Percentiles rank a stretch among this genome's conserved stretches.
These are phyloP conservation scores for Podila horticola DNA, from an alignment of 192 early-diverging fungal species.

Conservation along the genomic window DNA sequence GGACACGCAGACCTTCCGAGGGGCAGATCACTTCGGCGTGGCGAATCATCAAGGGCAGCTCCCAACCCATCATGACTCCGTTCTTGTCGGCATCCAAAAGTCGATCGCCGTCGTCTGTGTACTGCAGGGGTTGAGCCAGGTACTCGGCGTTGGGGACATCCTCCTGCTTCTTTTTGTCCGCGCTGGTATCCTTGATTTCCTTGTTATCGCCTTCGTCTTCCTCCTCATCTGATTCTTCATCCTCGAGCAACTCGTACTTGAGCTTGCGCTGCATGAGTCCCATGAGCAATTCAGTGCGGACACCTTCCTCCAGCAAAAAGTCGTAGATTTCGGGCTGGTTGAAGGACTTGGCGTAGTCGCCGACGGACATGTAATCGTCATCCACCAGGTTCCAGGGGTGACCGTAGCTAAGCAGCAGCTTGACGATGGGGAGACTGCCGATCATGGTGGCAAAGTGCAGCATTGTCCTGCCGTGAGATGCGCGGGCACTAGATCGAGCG, in stretches of 20 bases:
- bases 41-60: conserved; percentile 89
- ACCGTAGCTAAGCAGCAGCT: conserved; percentile 68
- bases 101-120: conserved; percentile 76
- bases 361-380: conserved; percentile 76
- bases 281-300: conserved; percentile 85
- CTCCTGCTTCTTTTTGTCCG: conserved; percentile 31
- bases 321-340: conserved; percentile 80
- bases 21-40: conserved; percentile 84
- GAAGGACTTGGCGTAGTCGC: conserved; percentile 80
- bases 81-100: conserved; percentile 89
- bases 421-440: conserved; percentile 71
- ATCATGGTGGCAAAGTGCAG: conserved; percentile 77
- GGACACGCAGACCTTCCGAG: conserved; percentile 64
- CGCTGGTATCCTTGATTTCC: conserved; percentile 2
- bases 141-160: conserved; percentile 81
- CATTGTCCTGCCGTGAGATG: conserved; percentile 44
- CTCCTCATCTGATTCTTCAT: conserved; percentile 48
- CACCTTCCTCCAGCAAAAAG: conserved; percentile 83
- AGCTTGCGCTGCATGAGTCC: conserved; percentile 52
- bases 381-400: conserved; percentile 91
- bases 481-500: conserved; percentile 19
- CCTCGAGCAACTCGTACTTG: conserved; percentile 30
- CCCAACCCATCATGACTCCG: conserved; percentile 99
- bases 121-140: conserved; percentile 80
- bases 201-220: conserved; percentile 24